These are phyloP conservation scores for Arabidopsis thaliana DNA, from an alignment of 345 rosid species.

Conservation along the genomic window TAIR10.1 NC_003076.8:8165501-8166000, in stretches of 20 bases:
- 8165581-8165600: background rate
- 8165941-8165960: background rate
- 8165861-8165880: conserved; percentile 41
- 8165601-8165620: background rate
- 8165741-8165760: conserved; percentile 32
- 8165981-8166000: background rate
- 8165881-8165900: conserved; percentile 38
- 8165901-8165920: background rate
- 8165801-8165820: conserved; percentile 21
- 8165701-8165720: conserved; percentile 49
- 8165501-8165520: conserved; percentile 38
- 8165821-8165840: conserved; percentile 35
- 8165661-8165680: conserved; percentile 50
- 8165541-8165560: background rate
- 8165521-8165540: background rate
- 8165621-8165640: background rate
- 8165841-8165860: conserved; percentile 33
- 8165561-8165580: background rate
- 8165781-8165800: conserved; percentile 6
- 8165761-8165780: conserved; percentile 36
- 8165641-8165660: background rate
- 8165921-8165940: background rate
- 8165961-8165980: background rate
- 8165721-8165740: conserved; percentile 44
- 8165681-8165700: conserved; percentile 33